Percentiles rank a stretch among this genome's conserved stretches.
phyloP scores from a whole-genome alignment of 2,329 filamentous ascomycete species.

The Arthrinium phaeospermum region DNA sequence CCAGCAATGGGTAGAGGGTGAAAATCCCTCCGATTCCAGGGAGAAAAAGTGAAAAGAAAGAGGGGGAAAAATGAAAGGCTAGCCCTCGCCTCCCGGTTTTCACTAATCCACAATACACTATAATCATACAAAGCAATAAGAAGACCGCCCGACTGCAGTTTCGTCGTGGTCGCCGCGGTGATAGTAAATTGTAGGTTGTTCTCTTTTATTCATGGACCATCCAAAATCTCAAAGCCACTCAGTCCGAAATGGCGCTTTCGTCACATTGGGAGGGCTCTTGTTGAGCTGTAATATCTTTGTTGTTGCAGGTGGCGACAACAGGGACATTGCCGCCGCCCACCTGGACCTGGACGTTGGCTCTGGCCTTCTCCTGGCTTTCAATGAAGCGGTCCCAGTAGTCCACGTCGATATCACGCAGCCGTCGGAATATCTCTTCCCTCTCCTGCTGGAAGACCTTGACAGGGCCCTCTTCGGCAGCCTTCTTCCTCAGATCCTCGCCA shows the following conservation, averaged over 20 bases:
- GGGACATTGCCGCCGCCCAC: slow-evolving; percentile 27
- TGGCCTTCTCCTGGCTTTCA: slow-evolving; percentile 65
- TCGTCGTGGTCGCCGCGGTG: background rate
- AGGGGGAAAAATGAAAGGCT: background rate
- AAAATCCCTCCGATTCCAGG: background rate
- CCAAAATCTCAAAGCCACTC: slow-evolving; percentile 9
- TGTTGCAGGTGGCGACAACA: slow-evolving; percentile 18
- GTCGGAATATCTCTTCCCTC: slow-evolving; percentile 53
- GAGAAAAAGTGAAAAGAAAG: background rate
- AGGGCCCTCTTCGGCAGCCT: slow-evolving; percentile 62
- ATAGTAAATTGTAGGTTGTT: background rate
- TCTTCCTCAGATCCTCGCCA: slow-evolving; percentile 61
- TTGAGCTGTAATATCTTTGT: slow-evolving; percentile 25
- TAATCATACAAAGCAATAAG: background rate
- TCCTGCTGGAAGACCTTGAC: slow-evolving; percentile 67
- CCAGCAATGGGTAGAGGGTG: background rate
- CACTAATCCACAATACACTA: background rate
- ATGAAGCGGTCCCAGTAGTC: slow-evolving; percentile 69
- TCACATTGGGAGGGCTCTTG: slow-evolving; percentile 33
- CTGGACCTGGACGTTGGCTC: slow-evolving; percentile 54
- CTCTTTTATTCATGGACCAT: background rate
- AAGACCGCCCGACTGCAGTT: background rate
- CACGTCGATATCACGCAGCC: slow-evolving; percentile 65
- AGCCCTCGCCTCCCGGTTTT: background rate
- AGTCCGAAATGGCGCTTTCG: slow-evolving; percentile 51